Evolutionary conservation across 108 stramenopile species (phyloP), one percentile per base, ranked within the genome.

Genomic region (Skeletonema potamos): DNA sequence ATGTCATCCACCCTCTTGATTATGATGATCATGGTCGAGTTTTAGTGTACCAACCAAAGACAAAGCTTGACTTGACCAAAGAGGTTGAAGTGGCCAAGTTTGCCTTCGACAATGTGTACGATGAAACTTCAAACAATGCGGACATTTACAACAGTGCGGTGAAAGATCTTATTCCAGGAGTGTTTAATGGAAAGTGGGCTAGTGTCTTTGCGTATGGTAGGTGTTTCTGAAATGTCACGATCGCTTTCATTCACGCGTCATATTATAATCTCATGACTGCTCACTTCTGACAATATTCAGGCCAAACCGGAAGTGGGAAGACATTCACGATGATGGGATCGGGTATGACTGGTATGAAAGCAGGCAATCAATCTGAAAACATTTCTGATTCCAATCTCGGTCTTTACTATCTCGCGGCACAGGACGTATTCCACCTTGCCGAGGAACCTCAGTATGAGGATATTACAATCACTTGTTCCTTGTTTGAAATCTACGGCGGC

Each of bases 401-500:
- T 8, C 79, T 99, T 6, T 97, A 98, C 79, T 89, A 83, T 63
- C 77, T 94, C 43, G 96, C 95, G 1, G 96, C 97, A 0, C 57
- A 89, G 58, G 97, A 98, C 67, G 83, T 99, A 34, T 98, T 98
- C 75, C 80, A 82, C 20, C 82, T 85, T 46, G 70, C 89, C 9
- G 54, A 88, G 44, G 66, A 70, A 12, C 82, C 84, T 4, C 83
- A 87, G 51, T 82, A 85, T 58, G 64, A 68, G 20, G 86, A 89
- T 54, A 67, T 92, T 57, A 66, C 58, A 8, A 90, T 99, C 11
- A 69, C 82, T 59, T 92, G 96, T 28, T 92, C 95, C 10, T 86
- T 97, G 51, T 99, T 98, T 84, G 99, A 99, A 79, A 98, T 99
- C 15, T 99, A 99, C 67, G 97, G 98, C 1, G 99, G 98, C 66